Conservation (phyloP, 768 basidiomycete species). For the Collybia sp. region DNA sequence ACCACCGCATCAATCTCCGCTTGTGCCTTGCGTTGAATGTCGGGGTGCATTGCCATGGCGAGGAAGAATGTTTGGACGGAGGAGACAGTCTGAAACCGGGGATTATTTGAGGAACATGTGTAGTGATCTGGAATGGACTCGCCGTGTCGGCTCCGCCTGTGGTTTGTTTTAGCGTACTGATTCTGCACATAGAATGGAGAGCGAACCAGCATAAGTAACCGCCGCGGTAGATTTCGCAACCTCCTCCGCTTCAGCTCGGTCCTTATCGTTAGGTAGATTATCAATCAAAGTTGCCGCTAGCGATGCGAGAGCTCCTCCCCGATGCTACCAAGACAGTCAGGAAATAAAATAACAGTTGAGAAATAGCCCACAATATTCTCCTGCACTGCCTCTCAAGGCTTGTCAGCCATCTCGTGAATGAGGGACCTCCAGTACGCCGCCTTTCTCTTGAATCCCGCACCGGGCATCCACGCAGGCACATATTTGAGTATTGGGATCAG, state of each 20-base stretch:
- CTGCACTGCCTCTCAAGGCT: too few species aligned
- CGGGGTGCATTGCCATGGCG: too few species aligned
- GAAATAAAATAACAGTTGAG: neutral
- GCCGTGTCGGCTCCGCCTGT: slow-evolving; percentile 1
- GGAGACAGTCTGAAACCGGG: slow-evolving; percentile 14
- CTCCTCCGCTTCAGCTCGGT: neutral
- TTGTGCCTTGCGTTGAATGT: too few species aligned
- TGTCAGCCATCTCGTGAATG: slow-evolving; percentile 18
- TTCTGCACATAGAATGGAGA: neutral
- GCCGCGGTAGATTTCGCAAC: neutral
- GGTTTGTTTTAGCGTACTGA: neutral
- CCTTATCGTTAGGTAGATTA: neutral
- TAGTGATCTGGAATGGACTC: neutral
- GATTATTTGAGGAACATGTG: neutral
- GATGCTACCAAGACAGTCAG: neutral
- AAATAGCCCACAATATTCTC: slow-evolving; percentile 22
- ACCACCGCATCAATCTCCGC: slow-evolving; percentile 26
- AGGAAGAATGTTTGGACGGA: slow-evolving; percentile 23
- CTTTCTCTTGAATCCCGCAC: too few species aligned
- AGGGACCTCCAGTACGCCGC: slow-evolving; percentile 23
- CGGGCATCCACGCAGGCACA: slow-evolving; percentile 27
- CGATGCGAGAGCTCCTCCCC: neutral
- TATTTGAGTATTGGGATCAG: too few species aligned
- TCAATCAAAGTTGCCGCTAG: neutral
- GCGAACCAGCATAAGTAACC: neutral